Evolutionary conservation across 352 stramenopile species (phyloP), one percentile per base, ranked within the genome.

Genomic region (Phytophthora uliginosa): DNA sequence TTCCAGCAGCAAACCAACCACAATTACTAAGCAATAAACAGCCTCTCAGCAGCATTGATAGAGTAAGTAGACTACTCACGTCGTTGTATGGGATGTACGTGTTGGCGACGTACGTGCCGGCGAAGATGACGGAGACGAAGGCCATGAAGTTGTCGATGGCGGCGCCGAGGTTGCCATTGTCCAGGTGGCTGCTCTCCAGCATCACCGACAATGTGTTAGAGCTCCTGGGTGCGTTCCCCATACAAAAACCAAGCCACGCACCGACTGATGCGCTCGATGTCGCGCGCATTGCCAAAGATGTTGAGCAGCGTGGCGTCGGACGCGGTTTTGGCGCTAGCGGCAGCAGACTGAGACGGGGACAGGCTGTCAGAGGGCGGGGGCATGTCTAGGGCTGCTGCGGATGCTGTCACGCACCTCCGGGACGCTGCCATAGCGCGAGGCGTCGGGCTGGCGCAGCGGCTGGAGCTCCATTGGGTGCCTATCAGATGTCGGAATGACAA

Each of bases 141-240:
- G 83, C 82, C 58, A 95, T 79, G 36, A 91, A 66, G 5, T 82
- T 64, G 59, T 96, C 89, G n/a, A 95, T 67, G 8, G 74, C 74
- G 5, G 86, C 78, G 3, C 89, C 89, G 57, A 96, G 83, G 36
- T 83, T 74, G 36, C 89, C 93, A 78, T 95, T 90, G 70, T 96
- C 89, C 54, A 96, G 68, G 62, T 92, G 90, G 0, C 89, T 95
- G 65, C 26, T 56, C 7, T 59, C 7, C 40, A 56, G 20, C 12
- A 40, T 24, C 15, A 50, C 13, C 17, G 28, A 4, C 36, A 60
- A 50, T 33, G 36, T 51, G 8, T 20, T 26, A 31, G 40, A 55
- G 1, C 7, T 69, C 1, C 0, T 26, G 22, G 9, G 24, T 8
- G 12, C 3, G 12, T 18, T n/a, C 9, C 9, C 12, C 10, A 47